Evolutionary conservation across 257 asterid genomes (phyloP).

Genomic region (Plectranthus barbatus): DNA sequence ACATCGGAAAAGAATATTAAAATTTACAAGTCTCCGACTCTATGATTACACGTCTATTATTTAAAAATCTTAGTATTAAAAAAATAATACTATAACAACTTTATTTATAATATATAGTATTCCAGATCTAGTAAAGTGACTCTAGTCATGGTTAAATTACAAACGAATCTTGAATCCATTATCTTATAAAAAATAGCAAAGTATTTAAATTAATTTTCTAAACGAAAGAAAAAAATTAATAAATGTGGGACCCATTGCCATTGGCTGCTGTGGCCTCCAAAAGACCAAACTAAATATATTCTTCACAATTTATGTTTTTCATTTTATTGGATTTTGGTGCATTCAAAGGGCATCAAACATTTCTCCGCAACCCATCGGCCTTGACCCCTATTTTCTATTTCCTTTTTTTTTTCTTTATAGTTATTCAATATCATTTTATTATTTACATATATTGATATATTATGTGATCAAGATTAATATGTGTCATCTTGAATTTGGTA

Average conservation of each 20-base stretch:
- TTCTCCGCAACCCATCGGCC: slow-evolving; percentile 37
- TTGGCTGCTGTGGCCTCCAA: slow-evolving; percentile 30
- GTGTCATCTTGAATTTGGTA: too few relatives aligned
- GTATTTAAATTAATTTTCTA: not conserved
- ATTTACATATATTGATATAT: too few relatives aligned
- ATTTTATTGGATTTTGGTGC: slow-evolving; percentile 25
- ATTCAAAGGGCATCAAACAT: slow-evolving; percentile 33
- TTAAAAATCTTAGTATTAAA: not conserved
- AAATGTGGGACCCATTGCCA: slow-evolving; percentile 1
- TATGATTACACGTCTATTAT: not conserved
- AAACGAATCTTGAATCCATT: not conserved
- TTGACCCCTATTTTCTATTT: too few relatives aligned
- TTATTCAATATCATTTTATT: too few relatives aligned
- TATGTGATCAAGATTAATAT: too few relatives aligned
- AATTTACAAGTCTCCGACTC: too few relatives aligned
- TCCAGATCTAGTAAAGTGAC: slow-evolving; percentile 8
- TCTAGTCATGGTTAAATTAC: not conserved
- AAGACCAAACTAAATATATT: slow-evolving; percentile 15
- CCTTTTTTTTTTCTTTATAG: too few relatives aligned
- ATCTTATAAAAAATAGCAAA: not conserved
- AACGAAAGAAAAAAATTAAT: not conserved
- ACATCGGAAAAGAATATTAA: too few relatives aligned
- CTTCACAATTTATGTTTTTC: not conserved
- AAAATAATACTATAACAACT: not conserved
- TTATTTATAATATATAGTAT: not conserved